A percentile compares a stretch with the other conserved stretches of the same genome.
Conservation (phyloP, 2,329 filamentous ascomycete genomes). For the Fusarium mexicanum region DNA sequence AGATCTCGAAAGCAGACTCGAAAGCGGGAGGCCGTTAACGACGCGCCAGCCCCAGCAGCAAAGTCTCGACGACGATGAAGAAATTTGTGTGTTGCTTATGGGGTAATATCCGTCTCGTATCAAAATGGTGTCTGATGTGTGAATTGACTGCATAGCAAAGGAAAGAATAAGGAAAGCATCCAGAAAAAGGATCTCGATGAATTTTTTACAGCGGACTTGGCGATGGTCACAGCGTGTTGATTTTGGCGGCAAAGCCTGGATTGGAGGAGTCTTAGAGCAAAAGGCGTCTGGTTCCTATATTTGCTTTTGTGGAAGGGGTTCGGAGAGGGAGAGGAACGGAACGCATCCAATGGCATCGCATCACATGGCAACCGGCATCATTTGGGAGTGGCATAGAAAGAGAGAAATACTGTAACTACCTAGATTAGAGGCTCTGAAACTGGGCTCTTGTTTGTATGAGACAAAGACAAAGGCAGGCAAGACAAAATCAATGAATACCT, state of each 20-base stretch:
- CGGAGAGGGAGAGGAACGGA: not conserved
- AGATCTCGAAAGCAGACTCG: constrained; percentile 61
- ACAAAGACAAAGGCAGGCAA: not conserved
- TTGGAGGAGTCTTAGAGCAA: constrained; percentile 33
- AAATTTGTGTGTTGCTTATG: not conserved
- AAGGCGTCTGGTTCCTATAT: constrained; percentile 35
- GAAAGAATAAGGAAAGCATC: constrained; percentile 1
- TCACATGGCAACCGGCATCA: constrained; percentile 27
- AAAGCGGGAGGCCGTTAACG: constrained; percentile 59
- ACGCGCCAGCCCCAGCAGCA: constrained; percentile 42
- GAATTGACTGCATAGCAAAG: constrained; percentile 14
- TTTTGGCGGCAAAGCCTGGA: constrained; percentile 21
- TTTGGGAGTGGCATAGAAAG: constrained; percentile 23
- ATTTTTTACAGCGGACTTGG: constrained; percentile 8
- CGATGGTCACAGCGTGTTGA: constrained; percentile 7
- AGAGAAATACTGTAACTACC: constrained; percentile 1
- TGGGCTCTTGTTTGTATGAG: constrained; percentile 21
- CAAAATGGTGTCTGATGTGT: not conserved
- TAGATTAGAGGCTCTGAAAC: constrained; percentile 27
- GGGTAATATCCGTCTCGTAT: not conserved
- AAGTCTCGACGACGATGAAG: constrained; percentile 46
- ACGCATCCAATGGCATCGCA: not conserved
- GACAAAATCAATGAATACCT: not conserved
- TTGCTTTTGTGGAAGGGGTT: constrained; percentile 18
- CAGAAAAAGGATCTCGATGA: constrained; percentile 9